Conservation (phyloP, 2,329 filamentous ascomycete species). For the Pseudocercospora musae region DNA sequence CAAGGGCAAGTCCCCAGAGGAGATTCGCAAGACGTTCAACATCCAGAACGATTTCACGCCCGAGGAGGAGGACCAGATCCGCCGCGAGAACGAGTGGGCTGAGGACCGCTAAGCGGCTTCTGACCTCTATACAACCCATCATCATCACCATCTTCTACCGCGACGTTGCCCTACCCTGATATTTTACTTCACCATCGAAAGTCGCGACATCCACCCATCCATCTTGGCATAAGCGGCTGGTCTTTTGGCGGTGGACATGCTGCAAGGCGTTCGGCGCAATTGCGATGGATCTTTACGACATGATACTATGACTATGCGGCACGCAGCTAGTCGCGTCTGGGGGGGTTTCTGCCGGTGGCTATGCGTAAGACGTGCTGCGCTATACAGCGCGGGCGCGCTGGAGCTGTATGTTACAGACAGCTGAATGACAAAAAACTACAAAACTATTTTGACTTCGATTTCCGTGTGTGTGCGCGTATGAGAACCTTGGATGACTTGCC, state of each 20-base stretch:
- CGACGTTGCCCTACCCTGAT: not conserved
- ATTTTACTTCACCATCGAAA: not conserved
- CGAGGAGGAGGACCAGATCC: constrained; percentile 95
- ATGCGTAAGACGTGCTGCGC: constrained; percentile 1
- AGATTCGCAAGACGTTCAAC: constrained; percentile 99
- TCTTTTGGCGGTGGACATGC: constrained; percentile 13
- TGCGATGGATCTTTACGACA: not conserved
- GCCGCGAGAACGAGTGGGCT: constrained; percentile 54
- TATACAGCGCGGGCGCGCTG: not conserved
- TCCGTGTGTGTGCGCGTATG: not conserved
- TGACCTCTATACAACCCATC: not conserved
- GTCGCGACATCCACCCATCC: not conserved
- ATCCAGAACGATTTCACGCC: constrained; percentile 99
- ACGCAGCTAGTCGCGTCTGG: constrained; percentile 5
- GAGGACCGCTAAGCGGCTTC: constrained; percentile 35
- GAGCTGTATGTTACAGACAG: not conserved
- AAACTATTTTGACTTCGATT: not conserved
- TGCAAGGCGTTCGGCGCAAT: constrained; percentile 14
- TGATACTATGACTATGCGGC: constrained; percentile 4
- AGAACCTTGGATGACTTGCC: not conserved
- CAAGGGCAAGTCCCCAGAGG: constrained; percentile 99
- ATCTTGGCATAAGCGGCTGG: constrained; percentile 10
- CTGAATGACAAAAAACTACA: not conserved
- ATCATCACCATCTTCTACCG: not conserved
- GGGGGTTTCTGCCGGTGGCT: constrained; percentile 3